Conservation (phyloP, 179 eudicot species). For the Nepenthes alata region DNA sequence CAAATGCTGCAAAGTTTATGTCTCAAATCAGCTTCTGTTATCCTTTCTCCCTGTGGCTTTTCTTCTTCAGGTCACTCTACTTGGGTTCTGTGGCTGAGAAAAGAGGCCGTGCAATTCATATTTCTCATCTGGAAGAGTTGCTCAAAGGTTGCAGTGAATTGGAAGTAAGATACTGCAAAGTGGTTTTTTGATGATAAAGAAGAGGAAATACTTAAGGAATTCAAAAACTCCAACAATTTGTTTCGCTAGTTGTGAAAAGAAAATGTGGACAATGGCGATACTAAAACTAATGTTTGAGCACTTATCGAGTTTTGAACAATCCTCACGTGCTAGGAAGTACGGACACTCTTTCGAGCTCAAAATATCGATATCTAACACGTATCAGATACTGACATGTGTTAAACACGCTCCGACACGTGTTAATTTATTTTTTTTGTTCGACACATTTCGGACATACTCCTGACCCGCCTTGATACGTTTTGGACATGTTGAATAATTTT, state of each 20-base stretch:
- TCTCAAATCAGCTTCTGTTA: conserved; percentile 8
- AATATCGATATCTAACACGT: too few relatives aligned
- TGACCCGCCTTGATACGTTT: too few relatives aligned
- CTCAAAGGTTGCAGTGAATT: conserved; percentile 79
- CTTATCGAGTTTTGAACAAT: too few relatives aligned
- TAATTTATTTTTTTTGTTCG: too few relatives aligned
- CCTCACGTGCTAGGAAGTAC: too few relatives aligned
- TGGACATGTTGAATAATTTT: too few relatives aligned
- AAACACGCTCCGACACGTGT: too few relatives aligned
- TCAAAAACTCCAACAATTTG: neutral
- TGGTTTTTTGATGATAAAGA: conserved; percentile 5
- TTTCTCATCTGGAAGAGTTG: conserved; percentile 78
- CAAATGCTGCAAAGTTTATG: conserved; percentile 6
- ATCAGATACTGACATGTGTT: too few relatives aligned
- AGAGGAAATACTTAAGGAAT: neutral
- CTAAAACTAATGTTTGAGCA: too few relatives aligned
- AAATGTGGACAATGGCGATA: neutral
- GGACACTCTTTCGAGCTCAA: too few relatives aligned
- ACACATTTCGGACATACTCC: too few relatives aligned
- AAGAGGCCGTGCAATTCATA: conserved; percentile 71
- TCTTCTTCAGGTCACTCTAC: conserved; percentile 66
- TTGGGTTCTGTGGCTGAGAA: conserved; percentile 87
- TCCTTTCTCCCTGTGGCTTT: conserved; percentile 18
- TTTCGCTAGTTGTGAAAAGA: neutral
- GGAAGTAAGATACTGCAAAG: conserved; percentile 58